phyloP scores from a whole-genome alignment of 139 green algal species.

The Trebouxia sp. region DNA sequence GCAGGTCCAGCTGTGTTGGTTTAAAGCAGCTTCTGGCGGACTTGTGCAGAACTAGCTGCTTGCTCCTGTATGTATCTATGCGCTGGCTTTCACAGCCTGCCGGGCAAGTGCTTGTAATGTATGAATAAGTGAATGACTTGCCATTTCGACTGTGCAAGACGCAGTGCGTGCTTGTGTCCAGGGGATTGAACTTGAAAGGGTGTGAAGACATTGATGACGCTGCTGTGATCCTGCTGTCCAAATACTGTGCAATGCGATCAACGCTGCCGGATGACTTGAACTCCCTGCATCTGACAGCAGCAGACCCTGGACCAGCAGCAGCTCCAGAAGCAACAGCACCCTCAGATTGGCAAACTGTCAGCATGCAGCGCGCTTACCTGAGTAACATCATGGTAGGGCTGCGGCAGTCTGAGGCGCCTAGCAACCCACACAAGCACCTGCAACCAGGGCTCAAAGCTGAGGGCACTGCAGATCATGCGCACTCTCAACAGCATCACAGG shows the following conservation, averaged over 20 bases:
- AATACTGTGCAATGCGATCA: background rate
- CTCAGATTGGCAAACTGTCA: background rate
- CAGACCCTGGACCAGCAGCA: background rate
- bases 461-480: too few relatives aligned
- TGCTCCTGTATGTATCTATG: too few relatives aligned
- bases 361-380: background rate
- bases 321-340: background rate
- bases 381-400: background rate
- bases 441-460: background rate
- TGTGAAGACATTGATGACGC: conserved; percentile 7
- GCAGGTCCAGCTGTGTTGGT: too few relatives aligned
- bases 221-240: background rate
- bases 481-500: too few relatives aligned
- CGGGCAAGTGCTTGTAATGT: too few relatives aligned
- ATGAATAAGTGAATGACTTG: too few relatives aligned
- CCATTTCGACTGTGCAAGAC: too few relatives aligned
- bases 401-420: background rate
- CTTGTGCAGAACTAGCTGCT: too few relatives aligned
- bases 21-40: too few relatives aligned
- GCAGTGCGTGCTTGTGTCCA: too few relatives aligned
- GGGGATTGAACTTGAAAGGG: background rate
- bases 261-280: background rate
- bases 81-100: too few relatives aligned
- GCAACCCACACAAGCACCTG: background rate
- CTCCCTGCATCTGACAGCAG: background rate